phyloP scores from a whole-genome alignment of 2,329 filamentous ascomycete genomes.

The Fusarium pseudograminearum region DNA sequence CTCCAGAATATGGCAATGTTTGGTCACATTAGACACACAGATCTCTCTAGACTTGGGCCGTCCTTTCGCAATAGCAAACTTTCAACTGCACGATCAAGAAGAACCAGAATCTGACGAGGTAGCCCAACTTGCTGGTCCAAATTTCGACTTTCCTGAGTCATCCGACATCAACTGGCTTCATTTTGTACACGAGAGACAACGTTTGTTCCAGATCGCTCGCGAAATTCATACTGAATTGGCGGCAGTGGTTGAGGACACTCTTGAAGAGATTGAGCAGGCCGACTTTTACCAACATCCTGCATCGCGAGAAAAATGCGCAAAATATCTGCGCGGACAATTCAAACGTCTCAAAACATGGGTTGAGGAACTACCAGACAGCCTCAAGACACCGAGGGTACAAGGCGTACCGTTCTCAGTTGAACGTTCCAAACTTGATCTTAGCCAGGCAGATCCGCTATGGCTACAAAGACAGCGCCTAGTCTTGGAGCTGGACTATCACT shows the following conservation, averaged over 20 bases:
- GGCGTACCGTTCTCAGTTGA: conserved; percentile 56
- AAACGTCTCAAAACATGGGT: conserved; percentile 50
- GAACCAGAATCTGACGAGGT: conserved; percentile 23
- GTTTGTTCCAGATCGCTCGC: conserved; percentile 32
- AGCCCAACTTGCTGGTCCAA: conserved; percentile 33
- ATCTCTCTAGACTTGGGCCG: conserved; percentile 39
- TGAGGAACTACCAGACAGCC: conserved; percentile 51
- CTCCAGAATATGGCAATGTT: conserved; percentile 38
- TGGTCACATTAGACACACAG: conserved; percentile 35
- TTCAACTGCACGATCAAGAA: neutral
- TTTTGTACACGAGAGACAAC: conserved; percentile 36
- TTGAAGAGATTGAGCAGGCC: conserved; percentile 25
- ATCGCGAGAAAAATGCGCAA: conserved; percentile 47
- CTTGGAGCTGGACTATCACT: conserved; percentile 59
- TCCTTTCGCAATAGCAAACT: conserved; percentile 25
- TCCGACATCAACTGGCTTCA: conserved; percentile 40
- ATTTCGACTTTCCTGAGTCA: conserved; percentile 21
- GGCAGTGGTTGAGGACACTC: conserved; percentile 27
- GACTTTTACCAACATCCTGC: conserved; percentile 45
- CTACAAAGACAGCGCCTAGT: conserved; percentile 57
- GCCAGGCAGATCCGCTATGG: conserved; percentile 56
- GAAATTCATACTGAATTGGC: conserved; percentile 36
- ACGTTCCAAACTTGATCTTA: conserved; percentile 47
- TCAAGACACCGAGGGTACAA: conserved; percentile 54
- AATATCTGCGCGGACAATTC: conserved; percentile 44